Percentiles rank a stretch among this genome's conserved stretches.
Evolutionary conservation across 768 basidiomycete species (phyloP).

Genomic region (Tephrocybe sp.): DNA sequence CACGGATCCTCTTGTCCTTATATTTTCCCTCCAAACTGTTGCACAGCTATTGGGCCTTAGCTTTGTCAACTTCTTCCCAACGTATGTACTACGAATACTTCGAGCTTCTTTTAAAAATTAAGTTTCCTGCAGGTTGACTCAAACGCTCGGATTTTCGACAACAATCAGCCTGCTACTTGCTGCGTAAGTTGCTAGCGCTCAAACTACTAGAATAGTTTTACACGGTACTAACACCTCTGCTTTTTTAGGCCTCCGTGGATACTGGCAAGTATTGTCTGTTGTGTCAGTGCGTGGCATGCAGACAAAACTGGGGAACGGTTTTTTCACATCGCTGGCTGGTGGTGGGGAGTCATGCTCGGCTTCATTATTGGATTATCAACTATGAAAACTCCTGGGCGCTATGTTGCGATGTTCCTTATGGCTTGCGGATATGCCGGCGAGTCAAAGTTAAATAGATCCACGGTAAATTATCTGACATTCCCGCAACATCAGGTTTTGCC

Average conservation of each 20-base stretch:
- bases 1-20: constrained; percentile 50
- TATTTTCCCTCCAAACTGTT: constrained; percentile 54
- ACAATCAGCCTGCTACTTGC: constrained; percentile 60
- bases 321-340: constrained; percentile 56
- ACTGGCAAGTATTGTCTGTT: constrained; percentile 48
- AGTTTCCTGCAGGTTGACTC: constrained; percentile 42
- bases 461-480: not conserved
- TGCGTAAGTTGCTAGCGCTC: constrained; percentile 40
- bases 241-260: constrained; percentile 60
- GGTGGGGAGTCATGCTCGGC: constrained; percentile 62
- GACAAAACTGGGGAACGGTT: constrained; percentile 65
- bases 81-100: constrained; percentile 27
- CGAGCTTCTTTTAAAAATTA: not conserved
- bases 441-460: constrained; percentile 2
- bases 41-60: constrained; percentile 55
- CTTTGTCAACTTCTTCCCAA: constrained; percentile 62
- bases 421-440: constrained; percentile 47
- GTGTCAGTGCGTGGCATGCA: constrained; percentile 55
- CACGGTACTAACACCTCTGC: not conserved
- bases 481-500: constrained; percentile 31
- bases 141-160: constrained; percentile 60
- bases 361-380: constrained; percentile 63
- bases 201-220: no score
- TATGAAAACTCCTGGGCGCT: constrained; percentile 49
- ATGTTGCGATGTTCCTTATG: constrained; percentile 67